A percentile compares a stretch with the other conserved stretches of the same genome.
Conservation (phyloP, 176 grass and related monocot species). For the Rhynchospora breviuscula region DNA sequence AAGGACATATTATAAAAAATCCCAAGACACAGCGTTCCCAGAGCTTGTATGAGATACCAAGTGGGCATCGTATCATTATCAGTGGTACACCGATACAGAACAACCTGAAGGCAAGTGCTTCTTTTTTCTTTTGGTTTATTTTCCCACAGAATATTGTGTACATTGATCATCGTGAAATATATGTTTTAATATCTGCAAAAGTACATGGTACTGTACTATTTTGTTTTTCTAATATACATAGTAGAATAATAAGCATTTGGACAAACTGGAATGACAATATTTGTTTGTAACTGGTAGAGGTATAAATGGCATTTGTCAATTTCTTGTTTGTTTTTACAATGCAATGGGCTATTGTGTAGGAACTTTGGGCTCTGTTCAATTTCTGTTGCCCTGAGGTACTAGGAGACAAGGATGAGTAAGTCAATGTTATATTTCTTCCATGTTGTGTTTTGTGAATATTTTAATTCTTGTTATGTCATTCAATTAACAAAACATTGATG, state of each 20-base stretch:
- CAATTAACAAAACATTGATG: neutral
- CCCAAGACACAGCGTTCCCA: slow-evolving; percentile 60
- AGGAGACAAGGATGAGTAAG: slow-evolving; percentile 73
- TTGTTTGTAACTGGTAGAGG: too few relatives aligned
- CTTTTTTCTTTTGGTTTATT: neutral
- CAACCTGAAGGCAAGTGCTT: slow-evolving; percentile 57
- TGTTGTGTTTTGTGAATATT: slow-evolving; percentile 22
- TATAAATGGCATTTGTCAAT: too few relatives aligned
- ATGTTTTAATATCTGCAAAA: neutral
- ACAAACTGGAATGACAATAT: neutral
- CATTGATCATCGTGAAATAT: neutral
- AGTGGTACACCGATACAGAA: slow-evolving; percentile 90
- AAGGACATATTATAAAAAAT: slow-evolving; percentile 90
- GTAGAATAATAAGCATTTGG: neutral
- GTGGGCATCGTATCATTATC: slow-evolving; percentile 63
- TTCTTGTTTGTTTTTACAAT: slow-evolving; percentile 1
- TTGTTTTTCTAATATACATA: neutral
- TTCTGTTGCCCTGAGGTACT: slow-evolving; percentile 81
- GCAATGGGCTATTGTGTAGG: slow-evolving; percentile 37
- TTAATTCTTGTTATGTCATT: neutral
- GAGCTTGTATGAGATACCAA: slow-evolving; percentile 74
- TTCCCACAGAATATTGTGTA: neutral
- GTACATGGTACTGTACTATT: neutral
- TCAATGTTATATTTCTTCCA: slow-evolving; percentile 14
- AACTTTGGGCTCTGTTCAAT: slow-evolving; percentile 84